A percentile compares a stretch with the other conserved stretches of the same genome.
Conservation (phyloP, 495 filamentous ascomycete genomes). For the Cercophora samala region DNA sequence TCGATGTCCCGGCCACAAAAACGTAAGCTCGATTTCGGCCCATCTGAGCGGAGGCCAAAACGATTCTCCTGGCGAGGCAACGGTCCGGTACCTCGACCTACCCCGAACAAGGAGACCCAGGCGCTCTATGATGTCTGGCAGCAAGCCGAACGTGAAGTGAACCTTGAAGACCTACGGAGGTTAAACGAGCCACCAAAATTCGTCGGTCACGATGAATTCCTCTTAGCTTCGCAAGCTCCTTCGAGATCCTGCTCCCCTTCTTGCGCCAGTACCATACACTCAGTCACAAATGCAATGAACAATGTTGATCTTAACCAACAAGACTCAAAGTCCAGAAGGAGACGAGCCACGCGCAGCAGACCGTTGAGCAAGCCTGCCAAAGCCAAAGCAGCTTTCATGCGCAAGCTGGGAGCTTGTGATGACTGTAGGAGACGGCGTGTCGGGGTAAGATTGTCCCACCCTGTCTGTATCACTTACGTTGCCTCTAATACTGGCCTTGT, state of each 20-base stretch:
- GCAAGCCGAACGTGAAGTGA: slow-evolving; percentile 10
- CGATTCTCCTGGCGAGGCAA: background rate
- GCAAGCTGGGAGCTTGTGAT: slow-evolving; percentile 28
- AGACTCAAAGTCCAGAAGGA: slow-evolving; percentile 5
- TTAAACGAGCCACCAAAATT: background rate
- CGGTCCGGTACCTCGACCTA: background rate
- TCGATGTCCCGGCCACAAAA: slow-evolving; percentile 3
- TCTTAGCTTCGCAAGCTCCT: slow-evolving; percentile 13
- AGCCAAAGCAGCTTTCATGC: slow-evolving; percentile 27
- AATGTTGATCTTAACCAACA: slow-evolving; percentile 14
- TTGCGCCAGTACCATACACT: slow-evolving; percentile 19
- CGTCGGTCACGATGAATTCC: slow-evolving; percentile 8
- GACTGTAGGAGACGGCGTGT: slow-evolving; percentile 28
- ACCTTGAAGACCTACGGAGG: background rate
- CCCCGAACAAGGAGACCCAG: slow-evolving; percentile 34
- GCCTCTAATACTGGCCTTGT: background rate
- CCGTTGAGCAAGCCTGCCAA: slow-evolving; percentile 19
- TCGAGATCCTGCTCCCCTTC: slow-evolving; percentile 22
- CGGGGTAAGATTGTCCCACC: slow-evolving; percentile 16
- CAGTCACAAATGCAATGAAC: slow-evolving; percentile 11
- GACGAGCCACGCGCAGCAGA: slow-evolving; percentile 20
- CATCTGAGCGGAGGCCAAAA: background rate
- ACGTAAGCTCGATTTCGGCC: background rate
- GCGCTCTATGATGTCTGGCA: slow-evolving; percentile 36
- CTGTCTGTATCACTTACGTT: background rate